Evolutionary conservation across 164 flowering plant species (phyloP).

Genomic region (Echeveria elegans): DNA sequence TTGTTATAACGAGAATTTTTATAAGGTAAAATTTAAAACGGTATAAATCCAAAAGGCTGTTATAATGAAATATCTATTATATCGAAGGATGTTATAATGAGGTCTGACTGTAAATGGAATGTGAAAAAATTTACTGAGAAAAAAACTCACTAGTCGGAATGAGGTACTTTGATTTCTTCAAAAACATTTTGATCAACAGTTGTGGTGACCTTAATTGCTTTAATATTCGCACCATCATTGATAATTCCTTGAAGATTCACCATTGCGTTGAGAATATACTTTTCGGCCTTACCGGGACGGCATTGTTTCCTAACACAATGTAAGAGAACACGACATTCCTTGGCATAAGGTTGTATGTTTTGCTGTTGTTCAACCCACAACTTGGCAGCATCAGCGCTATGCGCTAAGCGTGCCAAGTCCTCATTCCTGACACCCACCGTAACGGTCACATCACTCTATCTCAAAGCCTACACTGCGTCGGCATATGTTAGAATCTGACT

Average conservation of each 20-base stretch:
- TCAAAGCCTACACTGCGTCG: background rate
- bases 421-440: background rate
- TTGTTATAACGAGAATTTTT: no score
- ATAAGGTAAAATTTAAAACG: no score
- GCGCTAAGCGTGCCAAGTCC: background rate
- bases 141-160: constrained; percentile 32
- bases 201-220: constrained; percentile 26
- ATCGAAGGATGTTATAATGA: no score
- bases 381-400: constrained; percentile 6
- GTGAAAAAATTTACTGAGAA: no score
- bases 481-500: background rate
- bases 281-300: constrained; percentile 7
- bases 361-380: constrained; percentile 4
- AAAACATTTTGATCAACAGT: constrained; percentile 13
- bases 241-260: constrained; percentile 15
- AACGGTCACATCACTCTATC: background rate
- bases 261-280: constrained; percentile 19
- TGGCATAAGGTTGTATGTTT: background rate
- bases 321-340: background rate
- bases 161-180: constrained; percentile 8
- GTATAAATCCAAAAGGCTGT: no score
- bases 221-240: background rate
- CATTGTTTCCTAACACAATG: constrained; percentile 9
- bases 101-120: no score
- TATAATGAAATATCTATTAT: no score